phyloP scores from a whole-genome alignment of 371 early-diverging fungal species.

The Amoeboaphelidium occidentale region DNA sequence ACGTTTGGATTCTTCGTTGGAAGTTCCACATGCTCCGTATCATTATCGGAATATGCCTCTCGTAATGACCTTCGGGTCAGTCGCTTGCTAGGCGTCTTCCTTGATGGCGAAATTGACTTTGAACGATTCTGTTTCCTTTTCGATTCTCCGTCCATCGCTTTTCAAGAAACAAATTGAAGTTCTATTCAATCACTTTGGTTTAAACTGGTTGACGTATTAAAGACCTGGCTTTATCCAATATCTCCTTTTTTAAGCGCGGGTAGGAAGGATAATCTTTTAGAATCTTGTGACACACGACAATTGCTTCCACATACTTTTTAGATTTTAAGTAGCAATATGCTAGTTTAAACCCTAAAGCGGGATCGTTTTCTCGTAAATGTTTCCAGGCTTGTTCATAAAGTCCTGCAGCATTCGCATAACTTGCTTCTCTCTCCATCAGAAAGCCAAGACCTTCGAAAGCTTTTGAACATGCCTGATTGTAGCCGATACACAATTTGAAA shows the following conservation, averaged over 20 bases:
- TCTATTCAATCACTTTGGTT: not conserved
- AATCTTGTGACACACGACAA: conserved; percentile 18
- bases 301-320: conserved; percentile 16
- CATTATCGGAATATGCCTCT: no score
- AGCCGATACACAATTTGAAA: conserved; percentile 8
- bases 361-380: conserved; percentile 12
- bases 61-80: no score
- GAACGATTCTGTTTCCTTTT: no score
- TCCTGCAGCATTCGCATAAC: conserved; percentile 19
- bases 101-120: no score
- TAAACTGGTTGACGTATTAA: conserved; percentile 1
- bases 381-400: conserved; percentile 18
- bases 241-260: conserved; percentile 17
- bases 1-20: no score
- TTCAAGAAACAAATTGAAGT: no score
- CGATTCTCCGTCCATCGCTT: no score
- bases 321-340: conserved; percentile 23
- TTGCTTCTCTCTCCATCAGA: conserved; percentile 22
- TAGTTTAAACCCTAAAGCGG: conserved; percentile 19
- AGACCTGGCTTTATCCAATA: conserved; percentile 14
- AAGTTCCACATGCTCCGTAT: no score
- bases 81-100: no score
- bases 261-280: conserved; percentile 16
- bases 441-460: conserved; percentile 20
- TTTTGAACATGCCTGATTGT: conserved; percentile 15